phyloP scores from a whole-genome alignment of 352 stramenopile genomes.

The Phytophthora kernoviae region DNA sequence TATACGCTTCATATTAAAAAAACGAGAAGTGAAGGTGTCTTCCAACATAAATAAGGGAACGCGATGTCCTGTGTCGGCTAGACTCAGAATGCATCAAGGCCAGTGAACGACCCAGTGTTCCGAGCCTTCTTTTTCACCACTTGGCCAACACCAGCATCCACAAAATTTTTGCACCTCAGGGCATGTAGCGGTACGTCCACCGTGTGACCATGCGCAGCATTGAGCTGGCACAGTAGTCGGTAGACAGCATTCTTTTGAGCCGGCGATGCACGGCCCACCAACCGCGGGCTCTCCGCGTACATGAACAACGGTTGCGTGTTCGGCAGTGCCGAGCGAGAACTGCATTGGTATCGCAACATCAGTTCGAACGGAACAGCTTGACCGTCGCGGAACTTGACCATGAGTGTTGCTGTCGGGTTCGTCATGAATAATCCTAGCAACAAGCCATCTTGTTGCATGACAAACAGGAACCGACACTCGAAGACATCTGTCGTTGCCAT shows the following conservation, averaged over 20 bases:
- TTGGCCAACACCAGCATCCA: slow-evolving; percentile 53
- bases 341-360: slow-evolving; percentile 53
- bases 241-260: slow-evolving; percentile 62
- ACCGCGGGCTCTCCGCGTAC: slow-evolving; percentile 68
- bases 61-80: slow-evolving; percentile 1
- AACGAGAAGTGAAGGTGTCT: slow-evolving; percentile 9
- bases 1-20: slow-evolving; percentile 20
- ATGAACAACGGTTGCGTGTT: slow-evolving; percentile 46
- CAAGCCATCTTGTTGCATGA: slow-evolving; percentile 69
- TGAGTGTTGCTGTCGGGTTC: slow-evolving; percentile 54
- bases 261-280: slow-evolving; percentile 47
- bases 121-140: slow-evolving; percentile 58
- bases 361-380: slow-evolving; percentile 59
- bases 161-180: slow-evolving; percentile 71
- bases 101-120: slow-evolving; percentile 29
- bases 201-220: slow-evolving; percentile 41
- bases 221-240: slow-evolving; percentile 58
- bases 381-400: slow-evolving; percentile 51
- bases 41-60: slow-evolving; percentile 35
- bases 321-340: slow-evolving; percentile 24
- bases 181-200: slow-evolving; percentile 68
- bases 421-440: slow-evolving; percentile 67
- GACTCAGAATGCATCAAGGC: slow-evolving; percentile 35
- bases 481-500: slow-evolving; percentile 30
- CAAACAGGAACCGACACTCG: slow-evolving; percentile 69